phyloP scores from a whole-genome alignment of 2,329 filamentous ascomycete species.

The Phyllosticta citriasiana region DNA sequence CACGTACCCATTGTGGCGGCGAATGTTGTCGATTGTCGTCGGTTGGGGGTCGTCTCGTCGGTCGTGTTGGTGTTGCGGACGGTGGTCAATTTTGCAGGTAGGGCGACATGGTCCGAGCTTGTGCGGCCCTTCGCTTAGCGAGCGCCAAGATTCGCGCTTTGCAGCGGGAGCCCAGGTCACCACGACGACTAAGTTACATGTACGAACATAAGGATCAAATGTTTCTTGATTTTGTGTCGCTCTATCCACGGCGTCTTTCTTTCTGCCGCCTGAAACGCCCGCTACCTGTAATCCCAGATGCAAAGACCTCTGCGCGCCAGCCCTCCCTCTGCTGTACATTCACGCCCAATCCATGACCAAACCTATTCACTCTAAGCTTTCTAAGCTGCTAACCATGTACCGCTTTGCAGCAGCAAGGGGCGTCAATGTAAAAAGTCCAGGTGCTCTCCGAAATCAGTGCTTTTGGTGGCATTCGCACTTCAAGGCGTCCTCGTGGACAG shows the following conservation, averaged over 20 bases:
- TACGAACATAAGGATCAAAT: not conserved
- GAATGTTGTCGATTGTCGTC: constrained; percentile 9
- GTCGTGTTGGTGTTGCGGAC: constrained; percentile 7
- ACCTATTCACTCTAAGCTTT: not conserved
- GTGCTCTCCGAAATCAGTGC: not conserved
- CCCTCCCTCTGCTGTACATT: not conserved
- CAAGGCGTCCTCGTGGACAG: constrained; percentile 40
- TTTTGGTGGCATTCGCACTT: not conserved
- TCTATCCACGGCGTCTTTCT: not conserved
- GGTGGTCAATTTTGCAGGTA: not conserved
- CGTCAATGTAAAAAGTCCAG: not conserved
- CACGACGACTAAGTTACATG: not conserved
- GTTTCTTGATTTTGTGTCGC: not conserved
- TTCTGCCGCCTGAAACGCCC: not conserved
- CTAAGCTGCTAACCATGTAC: not conserved
- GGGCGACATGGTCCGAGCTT: not conserved
- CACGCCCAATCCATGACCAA: not conserved
- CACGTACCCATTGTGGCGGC: constrained; percentile 12
- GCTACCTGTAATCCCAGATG: not conserved
- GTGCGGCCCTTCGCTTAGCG: not conserved
- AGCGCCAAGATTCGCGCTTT: not conserved
- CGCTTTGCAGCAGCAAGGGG: not conserved
- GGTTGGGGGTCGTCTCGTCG: constrained; percentile 10
- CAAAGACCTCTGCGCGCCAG: not conserved
- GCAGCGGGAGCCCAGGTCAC: no score